These are phyloP conservation scores for Eucalyptus polyanthemos DNA, from an alignment of 345 rosid species.

Conservation along the genomic window DNA sequence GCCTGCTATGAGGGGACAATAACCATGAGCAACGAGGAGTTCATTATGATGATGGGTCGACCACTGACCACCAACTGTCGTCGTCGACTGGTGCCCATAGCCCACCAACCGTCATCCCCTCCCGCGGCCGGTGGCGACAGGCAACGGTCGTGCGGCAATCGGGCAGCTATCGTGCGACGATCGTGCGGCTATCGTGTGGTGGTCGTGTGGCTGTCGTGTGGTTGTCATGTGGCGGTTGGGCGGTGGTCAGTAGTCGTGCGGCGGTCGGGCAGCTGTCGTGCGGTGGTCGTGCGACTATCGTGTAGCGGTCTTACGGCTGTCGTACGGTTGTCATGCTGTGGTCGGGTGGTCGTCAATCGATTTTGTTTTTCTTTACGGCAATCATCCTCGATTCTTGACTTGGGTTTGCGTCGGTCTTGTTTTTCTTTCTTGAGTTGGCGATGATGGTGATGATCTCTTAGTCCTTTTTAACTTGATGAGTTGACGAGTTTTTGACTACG, in stretches of 20 bases:
- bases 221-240: accelerated
- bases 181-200: no score
- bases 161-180: accelerated
- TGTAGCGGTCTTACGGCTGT: accelerated
- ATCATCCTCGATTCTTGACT: no score
- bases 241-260: accelerated
- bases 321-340: accelerated
- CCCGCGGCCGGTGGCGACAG: accelerated
- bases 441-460: no score
- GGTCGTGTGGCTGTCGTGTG: accelerated
- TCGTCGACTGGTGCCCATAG: accelerated
- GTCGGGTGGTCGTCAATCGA: no score
- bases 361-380: no score
- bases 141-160: accelerated
- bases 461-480: no score
- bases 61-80: accelerated
- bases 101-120: accelerated
- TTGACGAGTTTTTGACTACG: no score
- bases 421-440: no score
- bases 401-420: no score
- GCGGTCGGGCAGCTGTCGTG: accelerated
- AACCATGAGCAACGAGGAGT: no score
- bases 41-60: no score
- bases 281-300: accelerated
- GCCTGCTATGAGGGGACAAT: no score